Evolutionary conservation across 2,329 filamentous ascomycete species (phyloP).

Genomic region (Allantophomopsis cytisporea): DNA sequence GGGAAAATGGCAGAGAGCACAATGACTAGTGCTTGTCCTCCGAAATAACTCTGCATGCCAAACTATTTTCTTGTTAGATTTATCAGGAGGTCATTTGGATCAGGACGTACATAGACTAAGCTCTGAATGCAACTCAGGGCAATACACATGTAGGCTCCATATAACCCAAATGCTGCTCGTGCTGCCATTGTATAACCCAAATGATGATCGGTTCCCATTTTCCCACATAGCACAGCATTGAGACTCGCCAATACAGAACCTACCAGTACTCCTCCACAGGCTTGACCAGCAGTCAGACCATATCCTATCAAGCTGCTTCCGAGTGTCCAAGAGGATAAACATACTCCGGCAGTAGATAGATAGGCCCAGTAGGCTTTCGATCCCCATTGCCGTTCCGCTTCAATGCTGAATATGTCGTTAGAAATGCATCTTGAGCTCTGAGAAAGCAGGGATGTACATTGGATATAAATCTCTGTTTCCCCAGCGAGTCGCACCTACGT

Average conservation of each 20-base stretch:
- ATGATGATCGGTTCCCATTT: not conserved
- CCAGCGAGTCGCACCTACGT: not conserved
- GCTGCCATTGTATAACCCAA: not conserved
- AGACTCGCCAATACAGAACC: not conserved
- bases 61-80: no score
- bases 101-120: not conserved
- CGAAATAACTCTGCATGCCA: slow-evolving; percentile 10
- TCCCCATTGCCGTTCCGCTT: not conserved
- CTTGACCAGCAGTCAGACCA: slow-evolving; percentile 1
- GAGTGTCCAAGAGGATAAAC: not conserved
- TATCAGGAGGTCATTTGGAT: not conserved
- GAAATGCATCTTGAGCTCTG: no score
- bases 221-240: not conserved
- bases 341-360: not conserved
- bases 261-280: not conserved
- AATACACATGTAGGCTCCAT: not conserved
- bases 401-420: no score
- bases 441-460: not conserved
- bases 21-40: slow-evolving; percentile 1
- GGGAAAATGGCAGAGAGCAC: not conserved
- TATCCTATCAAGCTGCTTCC: not conserved
- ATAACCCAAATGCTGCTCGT: not conserved
- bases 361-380: not conserved
- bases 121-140: not conserved
- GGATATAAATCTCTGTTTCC: slow-evolving; percentile 1